phyloP scores from a whole-genome alignment of 2,329 filamentous ascomycete species.

The Penicillium brasilianum region DNA sequence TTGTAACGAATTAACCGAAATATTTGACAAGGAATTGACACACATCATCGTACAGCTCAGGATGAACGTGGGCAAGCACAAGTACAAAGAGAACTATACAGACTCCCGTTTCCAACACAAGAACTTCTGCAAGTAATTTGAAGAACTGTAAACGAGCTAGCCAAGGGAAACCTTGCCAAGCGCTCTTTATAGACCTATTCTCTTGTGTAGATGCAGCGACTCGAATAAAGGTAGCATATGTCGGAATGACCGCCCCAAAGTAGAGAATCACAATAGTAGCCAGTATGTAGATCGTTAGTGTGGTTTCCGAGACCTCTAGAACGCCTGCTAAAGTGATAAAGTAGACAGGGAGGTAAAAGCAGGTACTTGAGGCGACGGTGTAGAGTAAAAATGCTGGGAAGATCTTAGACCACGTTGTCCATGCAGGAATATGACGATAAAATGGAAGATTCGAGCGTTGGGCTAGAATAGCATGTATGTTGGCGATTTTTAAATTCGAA shows the following conservation, averaged over 20 bases:
- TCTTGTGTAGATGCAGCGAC: constrained; percentile 9
- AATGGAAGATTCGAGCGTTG: not conserved
- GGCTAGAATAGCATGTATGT: constrained; percentile 7
- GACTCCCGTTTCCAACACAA: constrained; percentile 1
- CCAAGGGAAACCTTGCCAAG: constrained; percentile 7
- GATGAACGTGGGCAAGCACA: not conserved
- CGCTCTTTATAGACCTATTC: not conserved
- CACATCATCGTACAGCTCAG: not conserved
- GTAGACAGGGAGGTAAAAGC: constrained; percentile 13
- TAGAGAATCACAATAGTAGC: not conserved
- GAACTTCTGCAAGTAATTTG: constrained; percentile 2
- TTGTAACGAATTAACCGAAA: not conserved
- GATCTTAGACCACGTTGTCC: constrained; percentile 1
- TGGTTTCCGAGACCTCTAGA: not conserved
- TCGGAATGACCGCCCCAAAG: constrained; percentile 11
- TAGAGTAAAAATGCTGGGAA: constrained; percentile 12
- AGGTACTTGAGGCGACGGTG: constrained; percentile 5
- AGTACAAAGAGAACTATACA: not conserved
- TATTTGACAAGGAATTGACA: constrained; percentile 4
- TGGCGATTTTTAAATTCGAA: constrained; percentile 9
- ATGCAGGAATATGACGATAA: not conserved
- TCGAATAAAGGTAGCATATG: constrained; percentile 15
- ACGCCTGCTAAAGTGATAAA: not conserved
- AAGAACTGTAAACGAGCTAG: not conserved
- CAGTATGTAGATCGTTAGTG: not conserved